Evolutionary conservation across 179 eudicot genomes (phyloP), one percentile per base, ranked within the genome.

Genomic region (Silene vulgaris): DNA sequence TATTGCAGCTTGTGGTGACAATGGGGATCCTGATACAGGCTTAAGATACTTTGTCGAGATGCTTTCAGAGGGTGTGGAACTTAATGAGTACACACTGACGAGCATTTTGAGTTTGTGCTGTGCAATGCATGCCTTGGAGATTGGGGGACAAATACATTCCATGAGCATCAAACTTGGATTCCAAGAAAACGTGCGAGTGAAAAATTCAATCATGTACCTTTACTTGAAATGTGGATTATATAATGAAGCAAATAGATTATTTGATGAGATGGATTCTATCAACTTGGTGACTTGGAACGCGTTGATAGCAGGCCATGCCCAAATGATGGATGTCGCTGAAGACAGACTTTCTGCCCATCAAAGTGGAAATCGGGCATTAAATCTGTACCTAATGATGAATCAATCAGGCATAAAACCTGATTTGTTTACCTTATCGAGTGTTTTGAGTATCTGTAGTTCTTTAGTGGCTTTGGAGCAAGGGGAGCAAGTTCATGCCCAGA

Each of bases 221-320:
- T 90, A 88, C 82, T 65, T 90, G 78, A 90, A 89, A 84, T 79
- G 85, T 69, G 91, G 96, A 71, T 80, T 66, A 72, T 61, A 85
- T 73, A 65, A 52, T 28, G 87, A 86, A 76, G 93, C 93, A 69
- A 82, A 83, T 82, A 83, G 74, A 73, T 74, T 90, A 71, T 85
- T 90, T 72, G 84, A 83, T 76, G 86, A 84, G 69, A 82, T 88
- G 90, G 85, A 82, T 54, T 75, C 72, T 13, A 67, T 79, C 37
- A 83, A 86, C 80, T 79, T 85, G 80, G 88, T 91, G 37, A 84
- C 97, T 9, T 91, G 97, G 97, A 91, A 89, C 76, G 88, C 93
- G 17, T 82, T 91, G 87, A 91, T 91, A 83, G 89, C 97, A 40
- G 93, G 93, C 66, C 87, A 84, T 85, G 97, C 89, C 70, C 90